phyloP scores from a whole-genome alignment of 2,329 filamentous ascomycete species.

The Fusarium sp. region DNA sequence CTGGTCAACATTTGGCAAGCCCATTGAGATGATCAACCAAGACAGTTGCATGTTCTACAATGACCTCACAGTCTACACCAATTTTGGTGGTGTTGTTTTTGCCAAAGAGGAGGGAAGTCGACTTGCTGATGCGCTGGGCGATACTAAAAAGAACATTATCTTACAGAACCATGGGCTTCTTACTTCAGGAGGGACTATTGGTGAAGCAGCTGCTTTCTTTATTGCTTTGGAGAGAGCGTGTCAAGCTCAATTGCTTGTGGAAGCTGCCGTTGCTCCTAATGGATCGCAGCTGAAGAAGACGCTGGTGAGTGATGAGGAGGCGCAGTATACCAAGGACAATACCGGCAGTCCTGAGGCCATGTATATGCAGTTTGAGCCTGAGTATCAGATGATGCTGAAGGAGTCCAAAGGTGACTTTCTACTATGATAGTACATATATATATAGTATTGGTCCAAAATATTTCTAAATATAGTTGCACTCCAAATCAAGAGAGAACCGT shows the following conservation, averaged over 20 bases:
- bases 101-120: constrained; percentile 70
- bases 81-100: constrained; percentile 62
- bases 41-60: constrained; percentile 72
- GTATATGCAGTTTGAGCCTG: constrained; percentile 44
- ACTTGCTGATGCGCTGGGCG: constrained; percentile 71
- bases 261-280: constrained; percentile 62
- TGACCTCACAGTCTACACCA: constrained; percentile 70
- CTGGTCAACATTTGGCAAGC: constrained; percentile 71
- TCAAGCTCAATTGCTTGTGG: constrained; percentile 72
- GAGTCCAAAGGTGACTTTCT: constrained; percentile 34
- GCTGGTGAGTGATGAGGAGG: constrained; percentile 56
- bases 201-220: constrained; percentile 77
- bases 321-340: constrained; percentile 48
- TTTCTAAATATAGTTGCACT: not conserved
- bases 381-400: constrained; percentile 36
- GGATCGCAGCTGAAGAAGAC: constrained; percentile 48
- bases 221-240: constrained; percentile 75
- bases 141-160: constrained; percentile 67
- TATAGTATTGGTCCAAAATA: not conserved
- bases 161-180: constrained; percentile 77
- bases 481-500: not conserved
- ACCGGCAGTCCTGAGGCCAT: constrained; percentile 41
- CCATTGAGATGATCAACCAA: constrained; percentile 75
- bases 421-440: not conserved
- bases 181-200: constrained; percentile 74